These are phyloP conservation scores for Triticum turgidum DNA, from an alignment of 176 grass and related monocot species.

Conservation along the genomic window DNA sequence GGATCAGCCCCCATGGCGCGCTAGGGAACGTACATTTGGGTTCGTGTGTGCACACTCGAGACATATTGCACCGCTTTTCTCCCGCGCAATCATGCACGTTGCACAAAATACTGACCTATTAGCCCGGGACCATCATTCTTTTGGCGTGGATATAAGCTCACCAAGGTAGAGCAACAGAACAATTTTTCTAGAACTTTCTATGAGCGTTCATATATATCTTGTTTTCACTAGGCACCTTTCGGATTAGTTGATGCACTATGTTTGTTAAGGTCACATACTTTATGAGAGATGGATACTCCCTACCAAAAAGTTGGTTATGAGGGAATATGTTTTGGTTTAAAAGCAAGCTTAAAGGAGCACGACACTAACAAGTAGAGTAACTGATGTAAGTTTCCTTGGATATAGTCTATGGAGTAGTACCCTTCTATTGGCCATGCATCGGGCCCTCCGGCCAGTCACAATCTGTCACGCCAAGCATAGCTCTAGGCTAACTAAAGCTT, in stretches of 20 bases:
- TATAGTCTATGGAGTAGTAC: conserved; percentile 1
- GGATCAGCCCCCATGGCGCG: neutral
- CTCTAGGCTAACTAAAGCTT: conserved; percentile 30
- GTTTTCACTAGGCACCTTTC: neutral
- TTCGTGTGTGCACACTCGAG: conserved; percentile 5
- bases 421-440: neutral
- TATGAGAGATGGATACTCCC: conserved; percentile 30
- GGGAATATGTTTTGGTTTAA: conserved; percentile 47
- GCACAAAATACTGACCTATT: conserved; percentile 1
- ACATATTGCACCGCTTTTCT: conserved; percentile 16
- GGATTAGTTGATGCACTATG: conserved; percentile 5
- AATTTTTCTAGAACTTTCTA: neutral
- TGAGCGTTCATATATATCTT: neutral
- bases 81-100: neutral
- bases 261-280: conserved; percentile 6
- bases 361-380: conserved; percentile 12
- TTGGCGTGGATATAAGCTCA: conserved; percentile 35
- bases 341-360: conserved; percentile 26
- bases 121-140: neutral
- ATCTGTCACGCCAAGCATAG: conserved; percentile 20
- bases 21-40: neutral
- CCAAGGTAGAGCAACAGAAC: neutral
- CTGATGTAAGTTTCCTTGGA: conserved; percentile 23
- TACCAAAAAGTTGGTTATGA: conserved; percentile 23
- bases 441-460: conserved; percentile 27